These are phyloP conservation scores for Coniferiporia weirii DNA, from an alignment of 1,284 basidiomycete genomes.

Conservation along the genomic window DNA sequence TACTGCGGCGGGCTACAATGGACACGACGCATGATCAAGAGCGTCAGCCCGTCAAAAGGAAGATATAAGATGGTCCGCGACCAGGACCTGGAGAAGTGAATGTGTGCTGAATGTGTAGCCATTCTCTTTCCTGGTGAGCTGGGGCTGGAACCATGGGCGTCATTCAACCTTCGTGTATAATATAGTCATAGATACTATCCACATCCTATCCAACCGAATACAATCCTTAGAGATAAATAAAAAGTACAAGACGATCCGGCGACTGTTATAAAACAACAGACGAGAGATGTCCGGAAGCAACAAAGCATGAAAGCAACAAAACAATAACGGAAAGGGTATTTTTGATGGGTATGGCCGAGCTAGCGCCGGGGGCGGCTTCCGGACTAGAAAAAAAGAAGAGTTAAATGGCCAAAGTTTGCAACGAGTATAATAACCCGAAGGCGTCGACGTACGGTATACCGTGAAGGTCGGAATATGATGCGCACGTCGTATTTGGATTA, in stretches of 20 bases:
- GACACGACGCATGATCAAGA: conserved; percentile 37
- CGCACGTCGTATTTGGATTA: conserved; percentile 50
- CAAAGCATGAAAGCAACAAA: background rate
- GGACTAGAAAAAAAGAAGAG: background rate
- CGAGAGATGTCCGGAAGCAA: background rate
- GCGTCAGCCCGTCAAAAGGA: conserved; percentile 28
- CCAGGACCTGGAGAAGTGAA: conserved; percentile 52
- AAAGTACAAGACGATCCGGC: background rate
- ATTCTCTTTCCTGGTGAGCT: background rate
- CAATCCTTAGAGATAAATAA: background rate
- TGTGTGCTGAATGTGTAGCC: background rate
- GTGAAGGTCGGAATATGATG: conserved; percentile 66
- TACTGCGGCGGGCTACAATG: conserved; percentile 51
- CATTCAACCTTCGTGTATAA: background rate
- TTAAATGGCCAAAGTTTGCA: background rate
- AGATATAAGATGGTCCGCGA: conserved; percentile 43
- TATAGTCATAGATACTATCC: background rate
- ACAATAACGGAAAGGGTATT: background rate
- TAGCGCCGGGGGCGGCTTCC: conserved; percentile 13
- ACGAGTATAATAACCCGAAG: conserved; percentile 1
- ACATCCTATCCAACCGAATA: background rate
- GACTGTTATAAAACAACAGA: background rate
- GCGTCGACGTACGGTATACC: conserved; percentile 53
- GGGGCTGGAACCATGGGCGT: background rate
- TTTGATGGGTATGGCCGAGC: background rate